Evolutionary conservation across 2,329 filamentous ascomycete species (phyloP), one percentile per base, ranked within the genome.

Genomic region (Waltergamsia citrina): DNA sequence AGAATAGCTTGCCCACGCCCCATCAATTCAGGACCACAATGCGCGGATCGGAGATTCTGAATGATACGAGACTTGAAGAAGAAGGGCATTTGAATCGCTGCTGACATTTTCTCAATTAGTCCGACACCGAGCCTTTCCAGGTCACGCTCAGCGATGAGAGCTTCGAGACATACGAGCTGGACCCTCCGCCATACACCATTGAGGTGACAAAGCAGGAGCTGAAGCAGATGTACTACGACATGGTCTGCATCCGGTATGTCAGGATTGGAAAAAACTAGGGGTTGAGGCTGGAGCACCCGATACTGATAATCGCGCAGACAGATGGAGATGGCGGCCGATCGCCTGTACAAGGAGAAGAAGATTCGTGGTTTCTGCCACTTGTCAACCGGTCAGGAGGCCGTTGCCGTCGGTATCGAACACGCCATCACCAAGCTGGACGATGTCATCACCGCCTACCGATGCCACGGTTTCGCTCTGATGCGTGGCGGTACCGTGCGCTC

Each of bases 311-410:
- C 44, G 33, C 47, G 41, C 50, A 94, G 88, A 68, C 92, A 94
- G 63, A 94, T 98, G 92, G 92, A 98, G 69, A 94, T 98, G 90
- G 88, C 90, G 47, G 87, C 92, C 68, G 92, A 98, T 61, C 79
- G 90, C 59, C 73, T 98, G 55, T 98, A 98, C 85, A 98, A 98
- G 74, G 92, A 96, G 74, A 98, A 98, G 82, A 96, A 98, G 77
- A 96, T 98, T 53, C 85, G 92, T 53, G 92, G 92, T 69, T 98
- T 98, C 83, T 98, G 92, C 71, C 92, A 98, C 69, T 68, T 98
- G 64, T 96, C 92, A 39, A 94, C 84, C 39, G 92, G 92, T 43
- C 92, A 98, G 68, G 92, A 98, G 74, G 92, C 92, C 45, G 92
- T 98, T 46, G 87, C 92, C 39, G 81, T 88, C 50, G 92, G 92